Conservation (phyloP, 768 basidiomycete genomes). For the Mycena amicta region DNA sequence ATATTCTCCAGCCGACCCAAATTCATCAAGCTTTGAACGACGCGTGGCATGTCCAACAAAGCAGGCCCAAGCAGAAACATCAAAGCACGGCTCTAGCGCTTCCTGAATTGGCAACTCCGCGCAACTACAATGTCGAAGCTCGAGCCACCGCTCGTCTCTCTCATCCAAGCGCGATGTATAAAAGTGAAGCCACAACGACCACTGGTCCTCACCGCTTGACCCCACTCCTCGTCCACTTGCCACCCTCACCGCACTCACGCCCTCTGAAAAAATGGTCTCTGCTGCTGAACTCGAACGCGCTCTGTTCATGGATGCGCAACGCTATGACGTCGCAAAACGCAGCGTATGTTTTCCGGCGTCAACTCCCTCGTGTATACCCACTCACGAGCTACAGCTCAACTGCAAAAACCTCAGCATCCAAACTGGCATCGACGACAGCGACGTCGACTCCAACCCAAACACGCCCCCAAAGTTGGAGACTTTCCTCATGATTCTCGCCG, state of each 20-base stretch:
- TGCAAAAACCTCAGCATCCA: not conserved
- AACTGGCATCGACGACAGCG: not conserved
- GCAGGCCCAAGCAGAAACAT: not conserved
- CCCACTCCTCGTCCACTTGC: not conserved
- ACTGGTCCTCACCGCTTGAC: not conserved
- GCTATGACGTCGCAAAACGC: not conserved
- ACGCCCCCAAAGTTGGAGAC: not conserved
- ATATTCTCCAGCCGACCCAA: no score
- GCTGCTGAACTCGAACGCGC: not conserved
- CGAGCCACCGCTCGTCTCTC: not conserved
- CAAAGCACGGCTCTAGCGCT: not conserved
- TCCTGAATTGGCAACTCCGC: not conserved
- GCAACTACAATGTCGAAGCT: no score
- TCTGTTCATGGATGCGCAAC: not conserved
- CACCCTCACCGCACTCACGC: not conserved
- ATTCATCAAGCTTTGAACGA: not conserved
- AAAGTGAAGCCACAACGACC: not conserved
- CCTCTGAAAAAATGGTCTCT: not conserved
- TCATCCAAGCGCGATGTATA: not conserved
- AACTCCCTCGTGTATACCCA: not conserved
- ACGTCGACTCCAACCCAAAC: not conserved
- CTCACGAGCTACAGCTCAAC: not conserved
- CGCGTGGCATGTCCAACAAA: not conserved
- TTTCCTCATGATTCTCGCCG: not conserved
- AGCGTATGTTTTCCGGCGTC: not conserved